phyloP scores from a whole-genome alignment of 306 rosid genomes.

The Biancaea sappan region DNA sequence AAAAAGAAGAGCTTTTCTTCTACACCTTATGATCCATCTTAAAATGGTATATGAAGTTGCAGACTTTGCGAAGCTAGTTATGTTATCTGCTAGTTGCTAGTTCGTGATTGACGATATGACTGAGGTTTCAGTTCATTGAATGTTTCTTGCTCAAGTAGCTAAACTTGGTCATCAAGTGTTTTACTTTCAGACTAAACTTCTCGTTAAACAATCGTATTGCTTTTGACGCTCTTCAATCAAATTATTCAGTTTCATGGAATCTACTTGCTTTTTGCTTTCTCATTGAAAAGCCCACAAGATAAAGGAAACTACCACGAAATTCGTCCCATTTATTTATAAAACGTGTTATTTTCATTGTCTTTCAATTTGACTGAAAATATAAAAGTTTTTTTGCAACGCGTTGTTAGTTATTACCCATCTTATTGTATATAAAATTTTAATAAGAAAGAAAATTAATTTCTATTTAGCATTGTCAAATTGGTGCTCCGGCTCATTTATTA shows the following conservation, averaged over 20 bases:
- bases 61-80: background rate
- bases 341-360: too few relatives aligned
- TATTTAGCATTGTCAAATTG: too few relatives aligned
- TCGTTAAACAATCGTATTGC: background rate
- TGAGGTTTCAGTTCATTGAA: background rate
- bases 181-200: background rate
- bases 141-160: conserved; percentile 19
- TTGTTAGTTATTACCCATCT: too few relatives aligned
- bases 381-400: too few relatives aligned
- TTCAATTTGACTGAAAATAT: too few relatives aligned
- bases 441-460: too few relatives aligned
- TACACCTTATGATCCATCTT: conserved; percentile 28
- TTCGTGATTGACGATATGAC: background rate
- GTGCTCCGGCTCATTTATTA: too few relatives aligned
- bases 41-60: background rate
- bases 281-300: background rate
- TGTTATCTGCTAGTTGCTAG: background rate
- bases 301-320: background rate
- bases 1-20: background rate
- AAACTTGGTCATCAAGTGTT: conserved; percentile 20
- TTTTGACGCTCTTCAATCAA: conserved; percentile 10
- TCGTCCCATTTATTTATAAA: too few relatives aligned
- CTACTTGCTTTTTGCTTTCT: background rate
- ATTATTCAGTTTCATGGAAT: background rate
- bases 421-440: too few relatives aligned